Base-by-base conservation (phyloP, 2,329 filamentous ascomycete species). In the Paraconiothyrium brasiliense region DNA sequence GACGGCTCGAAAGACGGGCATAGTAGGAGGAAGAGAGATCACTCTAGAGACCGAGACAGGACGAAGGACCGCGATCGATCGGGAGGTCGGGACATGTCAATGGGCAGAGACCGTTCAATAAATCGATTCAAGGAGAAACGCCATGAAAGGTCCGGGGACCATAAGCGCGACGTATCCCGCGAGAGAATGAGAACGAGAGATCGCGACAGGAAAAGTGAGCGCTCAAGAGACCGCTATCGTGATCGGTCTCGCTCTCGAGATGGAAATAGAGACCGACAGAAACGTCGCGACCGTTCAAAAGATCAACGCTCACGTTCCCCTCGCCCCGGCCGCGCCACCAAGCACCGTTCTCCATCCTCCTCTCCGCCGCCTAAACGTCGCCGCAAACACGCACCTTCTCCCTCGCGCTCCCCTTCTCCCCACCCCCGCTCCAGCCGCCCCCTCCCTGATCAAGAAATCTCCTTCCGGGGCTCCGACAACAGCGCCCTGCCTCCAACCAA, bases 381-480 rank as follows among this genome's bases (percentile, higher is more conserved):
- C 47, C 52, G 52, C 43, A 75, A 73, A 48, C 73, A 68, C 35
- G 75, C 74, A 52, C 64, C 67, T 60, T 71, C 67, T 44, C 69
- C 67, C 59, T 71, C 67, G 46, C 68, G 61, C 35, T 80, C 82
- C 58, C 75, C 81, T 35, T 78, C 80, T 54, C 78, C 83, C 65
- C 70, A 78, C 41, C 72, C 78, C 32, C 75, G 79, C 66, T 72
- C 79, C 46, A 75, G 80, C 61, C 78, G 78, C 57, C 77, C 82
- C 51, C 77, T 82, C 39, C 82, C 80, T 58, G 80, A 79, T 44
- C 83, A 84, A 73, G 79, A 77, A 46, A 77, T 82, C 9, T 80
- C 81, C 30, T 84, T 82, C 73, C 73, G 73, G 43, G 76, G 76
- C 41, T 65, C 72, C 39, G 74, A 77, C 57, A 67, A 76, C 63